Evolutionary conservation across 2,329 filamentous ascomycete genomes (phyloP).

Genomic region (Sarocladium kiliense): DNA sequence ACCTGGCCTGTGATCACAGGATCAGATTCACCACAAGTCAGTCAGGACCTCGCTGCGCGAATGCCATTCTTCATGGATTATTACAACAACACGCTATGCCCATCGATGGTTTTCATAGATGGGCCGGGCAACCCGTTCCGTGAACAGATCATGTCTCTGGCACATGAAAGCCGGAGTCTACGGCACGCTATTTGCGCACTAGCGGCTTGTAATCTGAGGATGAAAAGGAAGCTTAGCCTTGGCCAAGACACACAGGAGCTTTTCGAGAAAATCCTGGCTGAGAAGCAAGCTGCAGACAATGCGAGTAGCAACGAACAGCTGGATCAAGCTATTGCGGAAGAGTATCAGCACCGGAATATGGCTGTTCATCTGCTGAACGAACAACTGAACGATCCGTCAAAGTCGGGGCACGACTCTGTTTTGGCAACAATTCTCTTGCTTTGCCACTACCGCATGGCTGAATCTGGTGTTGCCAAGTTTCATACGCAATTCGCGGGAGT

Average conservation of each 20-base stretch:
- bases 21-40: constrained; percentile 43
- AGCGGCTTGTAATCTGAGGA: constrained; percentile 83
- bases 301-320: constrained; percentile 44
- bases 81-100: constrained; percentile 88
- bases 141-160: constrained; percentile 73
- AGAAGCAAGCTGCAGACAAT: constrained; percentile 39
- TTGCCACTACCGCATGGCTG: constrained; percentile 89
- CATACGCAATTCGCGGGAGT: constrained; percentile 91
- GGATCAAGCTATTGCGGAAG: constrained; percentile 68
- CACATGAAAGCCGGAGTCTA: constrained; percentile 72
- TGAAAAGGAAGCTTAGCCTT: constrained; percentile 66
- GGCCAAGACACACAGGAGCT: constrained; percentile 51
- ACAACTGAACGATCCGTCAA: constrained; percentile 70
- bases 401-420: constrained; percentile 78
- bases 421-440: constrained; percentile 82
- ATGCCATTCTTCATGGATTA: constrained; percentile 90
- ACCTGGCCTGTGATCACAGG: constrained; percentile 40
- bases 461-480: constrained; percentile 89
- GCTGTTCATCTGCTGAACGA: constrained; percentile 80
- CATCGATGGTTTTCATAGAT: constrained; percentile 88
- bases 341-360: constrained; percentile 73
- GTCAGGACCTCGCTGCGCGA: constrained; percentile 64
- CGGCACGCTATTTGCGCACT: constrained; percentile 89
- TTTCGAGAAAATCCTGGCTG: constrained; percentile 41
- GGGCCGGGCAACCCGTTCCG: constrained; percentile 81